A percentile compares a stretch with the other conserved stretches of the same genome.
Evolutionary conservation across 768 basidiomycete species (phyloP).

Genomic region (Calocera viscosa): DNA sequence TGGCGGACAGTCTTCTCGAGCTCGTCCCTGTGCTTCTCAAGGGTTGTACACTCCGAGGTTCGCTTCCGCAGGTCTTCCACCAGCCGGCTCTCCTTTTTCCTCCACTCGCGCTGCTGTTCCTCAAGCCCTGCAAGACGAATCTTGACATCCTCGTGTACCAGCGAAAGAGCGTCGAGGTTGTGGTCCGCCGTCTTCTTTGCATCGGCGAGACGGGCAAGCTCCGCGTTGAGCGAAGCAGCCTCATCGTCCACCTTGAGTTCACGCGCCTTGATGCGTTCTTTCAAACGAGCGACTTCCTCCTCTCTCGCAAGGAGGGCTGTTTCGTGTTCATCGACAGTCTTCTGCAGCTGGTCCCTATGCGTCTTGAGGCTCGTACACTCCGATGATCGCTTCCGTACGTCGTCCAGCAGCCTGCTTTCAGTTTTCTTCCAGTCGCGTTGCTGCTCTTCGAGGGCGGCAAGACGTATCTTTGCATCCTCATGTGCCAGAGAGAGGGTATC

Average conservation of each 20-base stretch:
- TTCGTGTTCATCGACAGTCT: slow-evolving; percentile 55
- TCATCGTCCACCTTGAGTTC: slow-evolving; percentile 60
- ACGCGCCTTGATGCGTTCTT: slow-evolving; percentile 56
- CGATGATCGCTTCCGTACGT: slow-evolving; percentile 45
- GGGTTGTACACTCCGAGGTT: too few relatives aligned
- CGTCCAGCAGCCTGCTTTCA: slow-evolving; percentile 51
- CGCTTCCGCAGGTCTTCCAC: too few relatives aligned
- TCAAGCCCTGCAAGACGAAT: too few relatives aligned
- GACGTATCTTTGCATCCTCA: slow-evolving; percentile 27
- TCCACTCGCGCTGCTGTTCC: too few relatives aligned
- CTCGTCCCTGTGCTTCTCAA: too few relatives aligned
- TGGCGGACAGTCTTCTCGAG: too few relatives aligned
- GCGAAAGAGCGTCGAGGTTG: not conserved
- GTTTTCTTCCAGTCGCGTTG: slow-evolving; percentile 51
- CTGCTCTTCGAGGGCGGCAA: slow-evolving; percentile 67
- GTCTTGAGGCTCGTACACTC: slow-evolving; percentile 46
- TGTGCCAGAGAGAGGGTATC: slow-evolving; percentile 34
- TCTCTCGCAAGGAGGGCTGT: slow-evolving; percentile 60
- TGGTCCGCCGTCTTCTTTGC: not conserved
- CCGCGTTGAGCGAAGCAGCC: not conserved
- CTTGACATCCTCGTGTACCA: too few relatives aligned
- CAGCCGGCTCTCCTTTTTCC: too few relatives aligned
- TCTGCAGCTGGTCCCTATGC: slow-evolving; percentile 51
- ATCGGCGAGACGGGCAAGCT: too few relatives aligned
- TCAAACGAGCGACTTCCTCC: slow-evolving; percentile 60